Conservation (phyloP, 257 asterid species). For the Verbascum thapsus region DNA sequence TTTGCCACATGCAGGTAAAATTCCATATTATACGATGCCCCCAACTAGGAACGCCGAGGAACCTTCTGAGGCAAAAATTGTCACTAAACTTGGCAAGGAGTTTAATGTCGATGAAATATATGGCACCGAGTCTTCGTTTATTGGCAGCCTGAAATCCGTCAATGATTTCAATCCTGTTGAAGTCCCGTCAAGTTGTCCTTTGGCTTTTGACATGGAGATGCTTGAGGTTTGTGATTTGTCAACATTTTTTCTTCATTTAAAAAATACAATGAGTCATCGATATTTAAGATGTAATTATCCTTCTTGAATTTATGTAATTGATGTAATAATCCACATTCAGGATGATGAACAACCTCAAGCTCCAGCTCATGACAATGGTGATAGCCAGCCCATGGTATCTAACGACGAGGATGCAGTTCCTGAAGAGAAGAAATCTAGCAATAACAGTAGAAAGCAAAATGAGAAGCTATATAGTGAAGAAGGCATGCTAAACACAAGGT, state of each 20-base stretch:
- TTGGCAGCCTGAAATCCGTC: conserved; percentile 93
- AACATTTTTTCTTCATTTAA: neutral
- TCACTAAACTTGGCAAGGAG: conserved; percentile 77
- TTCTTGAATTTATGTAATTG: too few species aligned
- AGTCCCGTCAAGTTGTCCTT: conserved; percentile 70
- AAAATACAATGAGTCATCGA: neutral
- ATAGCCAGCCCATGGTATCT: conserved; percentile 56
- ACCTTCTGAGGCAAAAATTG: conserved; percentile 73
- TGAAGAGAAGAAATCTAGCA: conserved; percentile 47
- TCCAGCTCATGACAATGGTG: conserved; percentile 31
- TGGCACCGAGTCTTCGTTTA: conserved; percentile 78
- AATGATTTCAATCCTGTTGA: conserved; percentile 72
- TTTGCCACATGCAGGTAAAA: conserved; percentile 67
- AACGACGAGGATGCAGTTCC: conserved; percentile 47
- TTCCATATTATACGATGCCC: conserved; percentile 94
- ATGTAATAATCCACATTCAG: conserved; percentile 41
- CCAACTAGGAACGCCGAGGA: conserved; percentile 65
- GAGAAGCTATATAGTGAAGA: conserved; percentile 78
- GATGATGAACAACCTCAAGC: conserved; percentile 41
- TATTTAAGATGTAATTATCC: neutral
- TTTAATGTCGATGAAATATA: conserved; percentile 82
- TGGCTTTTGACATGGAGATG: conserved; percentile 62
- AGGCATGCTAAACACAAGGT: conserved; percentile 77
- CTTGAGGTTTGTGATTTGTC: conserved; percentile 62
- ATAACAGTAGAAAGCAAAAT: conserved; percentile 55